Conservation (phyloP, 306 rosid genomes). For the cucumber (Cucumis sativus) region Cucumber_9930_V3 NC_026659.2:27708501-27709000, state of each 20-base stretch:
- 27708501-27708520: not conserved
- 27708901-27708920: constrained; percentile 82
- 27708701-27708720: not conserved
- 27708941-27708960: constrained; percentile 49
- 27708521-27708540: not conserved
- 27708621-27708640: constrained; percentile 48
- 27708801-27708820: not conserved
- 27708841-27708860: constrained; percentile 69
- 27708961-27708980: not conserved
- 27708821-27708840: constrained; percentile 59
- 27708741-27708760: not conserved
- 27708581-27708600: constrained; percentile 50
- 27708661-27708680: constrained; percentile 69
- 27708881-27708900: constrained; percentile 65
- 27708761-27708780: not conserved
- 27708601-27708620: constrained; percentile 26
- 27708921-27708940: constrained; percentile 66
- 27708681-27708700: constrained; percentile 48
- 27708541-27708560: not conserved
- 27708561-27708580: constrained; percentile 6
- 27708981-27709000: not conserved
- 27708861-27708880: constrained; percentile 87
- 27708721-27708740: not conserved
- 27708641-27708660: constrained; percentile 63
- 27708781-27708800: not conserved